Evolutionary conservation across 2,329 filamentous ascomycete genomes (phyloP).

Genomic region (Metarhizium brunneum): DNA sequence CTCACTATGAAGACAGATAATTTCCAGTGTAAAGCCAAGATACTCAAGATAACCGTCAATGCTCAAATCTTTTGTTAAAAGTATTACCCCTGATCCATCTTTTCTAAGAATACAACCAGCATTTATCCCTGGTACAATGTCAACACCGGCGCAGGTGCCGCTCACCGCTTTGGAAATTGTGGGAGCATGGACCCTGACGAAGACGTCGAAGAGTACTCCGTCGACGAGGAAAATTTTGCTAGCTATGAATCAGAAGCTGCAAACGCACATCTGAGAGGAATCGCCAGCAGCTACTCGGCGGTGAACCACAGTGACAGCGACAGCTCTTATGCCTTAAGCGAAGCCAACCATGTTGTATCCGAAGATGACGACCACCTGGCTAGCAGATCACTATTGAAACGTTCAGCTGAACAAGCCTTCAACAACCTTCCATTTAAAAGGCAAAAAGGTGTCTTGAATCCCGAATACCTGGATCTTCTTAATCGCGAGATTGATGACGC

Average conservation of each 20-base stretch:
- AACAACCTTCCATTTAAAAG: constrained; percentile 33
- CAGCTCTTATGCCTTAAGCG: constrained; percentile 2
- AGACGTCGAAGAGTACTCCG: constrained; percentile 13
- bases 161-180: constrained; percentile 9
- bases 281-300: not conserved
- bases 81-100: not conserved
- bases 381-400: constrained; percentile 18
- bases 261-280: not conserved
- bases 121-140: constrained; percentile 18
- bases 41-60: not conserved
- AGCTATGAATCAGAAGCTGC: not conserved
- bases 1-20: not conserved
- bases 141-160: constrained; percentile 11
- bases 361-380: constrained; percentile 2
- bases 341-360: not conserved
- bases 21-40: not conserved
- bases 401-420: constrained; percentile 15
- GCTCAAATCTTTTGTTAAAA: too few relatives aligned
- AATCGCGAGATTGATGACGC: constrained; percentile 51
- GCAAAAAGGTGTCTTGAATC: constrained; percentile 31
- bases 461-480: constrained; percentile 39
- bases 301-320: not conserved
- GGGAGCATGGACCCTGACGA: constrained; percentile 22
- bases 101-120: not conserved
- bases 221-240: constrained; percentile 4